Percentiles rank a stretch among this genome's conserved stretches.
Evolutionary conservation across 495 filamentous ascomycete species (phyloP).

Genomic region (Parmelia sp.): DNA sequence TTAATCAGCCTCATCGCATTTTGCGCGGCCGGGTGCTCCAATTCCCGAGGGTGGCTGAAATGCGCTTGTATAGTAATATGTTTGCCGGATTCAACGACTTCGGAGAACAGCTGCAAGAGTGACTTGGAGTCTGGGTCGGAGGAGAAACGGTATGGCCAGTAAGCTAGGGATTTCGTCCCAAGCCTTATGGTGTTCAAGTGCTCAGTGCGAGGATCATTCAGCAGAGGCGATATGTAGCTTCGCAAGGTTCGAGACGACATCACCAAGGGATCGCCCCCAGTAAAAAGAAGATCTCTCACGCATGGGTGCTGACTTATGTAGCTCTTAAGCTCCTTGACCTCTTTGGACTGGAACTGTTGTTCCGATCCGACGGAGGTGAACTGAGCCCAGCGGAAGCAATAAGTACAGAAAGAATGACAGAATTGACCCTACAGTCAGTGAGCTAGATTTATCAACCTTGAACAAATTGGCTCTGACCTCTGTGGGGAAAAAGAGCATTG

Average conservation of each 20-base stretch:
- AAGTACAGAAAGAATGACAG: slow-evolving; percentile 8
- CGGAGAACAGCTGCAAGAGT: not conserved
- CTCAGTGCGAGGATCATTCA: not conserved
- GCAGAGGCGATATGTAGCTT: not conserved
- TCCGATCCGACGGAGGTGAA: slow-evolving; percentile 7
- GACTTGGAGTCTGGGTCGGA: slow-evolving; percentile 2
- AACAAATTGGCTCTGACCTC: not conserved
- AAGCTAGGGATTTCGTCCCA: slow-evolving; percentile 2
- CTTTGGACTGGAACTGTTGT: slow-evolving; percentile 1
- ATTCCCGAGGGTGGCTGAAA: slow-evolving; percentile 3
- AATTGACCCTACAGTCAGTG: not conserved
- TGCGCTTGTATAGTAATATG: slow-evolving; percentile 5
- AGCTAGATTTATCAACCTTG: not conserved
- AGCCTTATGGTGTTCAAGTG: slow-evolving; percentile 1
- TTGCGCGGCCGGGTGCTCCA: slow-evolving; percentile 1
- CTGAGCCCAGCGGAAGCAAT: slow-evolving; percentile 9
- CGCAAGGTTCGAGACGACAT: not conserved
- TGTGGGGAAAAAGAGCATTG: slow-evolving; percentile 2
- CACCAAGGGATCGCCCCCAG: slow-evolving; percentile 3
- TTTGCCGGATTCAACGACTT: slow-evolving; percentile 1
- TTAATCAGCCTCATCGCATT: not conserved
- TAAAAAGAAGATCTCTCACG: not conserved
- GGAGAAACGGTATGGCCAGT: slow-evolving; percentile 4
- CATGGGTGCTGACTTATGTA: slow-evolving; percentile 2
- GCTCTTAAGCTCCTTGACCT: not conserved